Base-by-base conservation (phyloP, 75 land plant species). In the Picea sitchensis region DNA sequence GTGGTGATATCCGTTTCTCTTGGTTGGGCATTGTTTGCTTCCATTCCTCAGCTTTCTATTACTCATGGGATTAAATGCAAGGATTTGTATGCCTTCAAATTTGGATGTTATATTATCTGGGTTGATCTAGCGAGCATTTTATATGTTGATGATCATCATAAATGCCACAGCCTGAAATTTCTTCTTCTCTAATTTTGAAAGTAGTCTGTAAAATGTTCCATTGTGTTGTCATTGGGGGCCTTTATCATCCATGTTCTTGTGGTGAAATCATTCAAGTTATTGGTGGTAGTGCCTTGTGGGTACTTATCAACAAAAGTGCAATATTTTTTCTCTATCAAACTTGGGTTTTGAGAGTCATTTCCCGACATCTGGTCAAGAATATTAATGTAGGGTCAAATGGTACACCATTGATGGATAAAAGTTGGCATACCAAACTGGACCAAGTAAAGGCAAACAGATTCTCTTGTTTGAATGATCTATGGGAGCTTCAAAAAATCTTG, bases 61-160 rank as follows among this genome's bases (percentile, higher is more conserved):
- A 88, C 95, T 30, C 91, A 93, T 86, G 96, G 96, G 71, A 89
- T 91, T 41, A 94, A 96, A 65, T 96, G 99, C 87, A 96, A 96
- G 79, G 99, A 96, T 95, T 26, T 26, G 26, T 26, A 26, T 0
- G 26, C 0, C 26, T 26, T 26, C 26, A 26, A 26, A 26, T 26
- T 26, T 26, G 26, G 26, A 26, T 26, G 26, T 26, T 26, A 26
- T 78, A 83, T 92, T 26, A 89, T 94, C 30, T 94, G 95, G 95
- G 88, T 90, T 65, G 76, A 85, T 26, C 61, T 87, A 41, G 93
- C 97, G 73, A 92, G 93, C 38, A 80, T 82, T n/a, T 88, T 90
- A 64, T 94, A 92, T 75, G 83, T 81, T 9, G 77, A 88, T 75
- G 91, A 89, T 58, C 91, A 94, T 75, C 75, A 94, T 23, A 91